phyloP scores from a whole-genome alignment of 2,329 filamentous ascomycete genomes.

The Curvularia eragrostidis region DNA sequence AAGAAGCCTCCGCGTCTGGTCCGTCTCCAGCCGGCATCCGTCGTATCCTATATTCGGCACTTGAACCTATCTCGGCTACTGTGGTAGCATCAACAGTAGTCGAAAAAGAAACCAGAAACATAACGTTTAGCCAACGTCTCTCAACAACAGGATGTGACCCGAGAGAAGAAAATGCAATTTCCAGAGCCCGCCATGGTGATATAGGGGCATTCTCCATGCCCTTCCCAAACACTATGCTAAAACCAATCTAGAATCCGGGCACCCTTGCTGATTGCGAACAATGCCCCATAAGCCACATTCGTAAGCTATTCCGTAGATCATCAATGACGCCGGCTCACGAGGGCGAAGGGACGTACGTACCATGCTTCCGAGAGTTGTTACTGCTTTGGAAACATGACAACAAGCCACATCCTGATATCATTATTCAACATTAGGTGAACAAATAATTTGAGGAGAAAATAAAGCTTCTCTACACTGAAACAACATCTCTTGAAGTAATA shows the following conservation, averaged over 20 bases:
- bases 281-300: no score
- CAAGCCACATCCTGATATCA: no score
- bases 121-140: background rate
- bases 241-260: background rate
- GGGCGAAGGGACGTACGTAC: no score
- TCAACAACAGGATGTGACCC: background rate
- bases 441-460: no score
- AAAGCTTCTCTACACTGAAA: no score
- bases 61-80: background rate
- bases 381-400: no score
- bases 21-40: conserved; percentile 1
- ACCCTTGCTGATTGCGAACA: background rate
- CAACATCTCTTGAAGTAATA: no score
- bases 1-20: conserved; percentile 4
- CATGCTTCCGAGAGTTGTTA: no score
- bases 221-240: background rate
- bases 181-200: background rate
- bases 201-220: background rate
- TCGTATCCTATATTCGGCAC: background rate
- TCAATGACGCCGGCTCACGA: background rate
- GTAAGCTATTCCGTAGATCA: no score
- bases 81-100: background rate
- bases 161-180: background rate
- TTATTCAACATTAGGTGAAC: no score
- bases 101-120: background rate